phyloP scores from a whole-genome alignment of 495 filamentous ascomycete species.

The Penicillium chermesinum region DNA sequence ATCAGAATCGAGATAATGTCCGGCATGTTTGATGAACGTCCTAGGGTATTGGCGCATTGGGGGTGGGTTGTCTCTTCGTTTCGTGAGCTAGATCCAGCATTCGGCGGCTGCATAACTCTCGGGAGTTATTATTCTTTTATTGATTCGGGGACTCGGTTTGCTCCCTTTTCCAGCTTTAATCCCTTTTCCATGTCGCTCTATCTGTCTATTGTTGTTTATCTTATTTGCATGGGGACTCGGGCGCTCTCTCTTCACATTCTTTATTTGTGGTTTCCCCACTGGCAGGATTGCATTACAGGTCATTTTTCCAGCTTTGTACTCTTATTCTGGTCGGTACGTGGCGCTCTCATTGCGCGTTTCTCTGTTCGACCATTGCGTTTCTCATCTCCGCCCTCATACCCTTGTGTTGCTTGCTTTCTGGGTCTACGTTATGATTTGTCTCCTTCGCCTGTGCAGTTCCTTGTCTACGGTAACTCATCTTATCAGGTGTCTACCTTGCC shows the following conservation, averaged over 20 bases:
- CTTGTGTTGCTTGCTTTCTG: conserved; percentile 15
- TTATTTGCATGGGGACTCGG: conserved; percentile 36
- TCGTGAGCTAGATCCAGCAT: conserved; percentile 45
- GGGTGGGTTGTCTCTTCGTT: conserved; percentile 30
- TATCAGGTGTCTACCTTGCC: conserved; percentile 7
- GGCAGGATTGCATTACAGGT: conserved; percentile 36
- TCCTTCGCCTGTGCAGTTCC: conserved; percentile 10
- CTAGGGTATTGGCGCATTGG: conserved; percentile 44
- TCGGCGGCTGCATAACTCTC: conserved; percentile 42
- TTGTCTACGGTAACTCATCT: conserved; percentile 1
- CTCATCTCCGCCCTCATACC: conserved; percentile 27
- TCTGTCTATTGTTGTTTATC: conserved; percentile 9
- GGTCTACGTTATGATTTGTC: conserved; percentile 9
- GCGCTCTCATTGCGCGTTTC: conserved; percentile 19
- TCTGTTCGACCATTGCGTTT: conserved; percentile 28
- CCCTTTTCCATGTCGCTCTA: conserved; percentile 10
- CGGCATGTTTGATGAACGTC: conserved; percentile 46
- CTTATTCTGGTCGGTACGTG: conserved; percentile 25
- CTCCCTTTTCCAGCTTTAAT: conserved; percentile 18
- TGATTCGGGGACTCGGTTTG: conserved; percentile 35
- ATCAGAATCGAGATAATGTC: conserved; percentile 38
- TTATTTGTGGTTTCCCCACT: conserved; percentile 26
- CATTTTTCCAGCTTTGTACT: conserved; percentile 30
- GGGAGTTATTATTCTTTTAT: conserved; percentile 27
- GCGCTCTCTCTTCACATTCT: conserved; percentile 32